phyloP scores from a whole-genome alignment of 805 yeast species.

The Torulaspora indica region DNA sequence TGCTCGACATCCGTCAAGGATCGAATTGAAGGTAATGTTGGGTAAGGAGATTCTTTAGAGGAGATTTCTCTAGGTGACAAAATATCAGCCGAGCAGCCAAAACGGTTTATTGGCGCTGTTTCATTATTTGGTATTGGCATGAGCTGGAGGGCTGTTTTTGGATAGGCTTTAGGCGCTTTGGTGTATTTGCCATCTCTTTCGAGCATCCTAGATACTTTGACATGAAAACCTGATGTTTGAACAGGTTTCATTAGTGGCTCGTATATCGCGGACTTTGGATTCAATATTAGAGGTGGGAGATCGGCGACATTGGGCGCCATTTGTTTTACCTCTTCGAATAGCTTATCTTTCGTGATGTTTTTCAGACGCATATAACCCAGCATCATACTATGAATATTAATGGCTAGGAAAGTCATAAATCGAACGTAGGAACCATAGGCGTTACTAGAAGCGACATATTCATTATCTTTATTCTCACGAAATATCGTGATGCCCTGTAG shows the following conservation, averaged over 20 bases:
- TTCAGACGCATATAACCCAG: conserved; percentile 13
- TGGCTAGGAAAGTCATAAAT: conserved; percentile 17
- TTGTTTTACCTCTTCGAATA: conserved; percentile 57
- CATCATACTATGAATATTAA: conserved; percentile 19
- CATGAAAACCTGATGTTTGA: conserved; percentile 29
- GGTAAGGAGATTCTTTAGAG: neutral
- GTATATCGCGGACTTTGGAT: conserved; percentile 25
- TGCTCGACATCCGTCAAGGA: neutral
- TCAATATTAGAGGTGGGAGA: conserved; percentile 12
- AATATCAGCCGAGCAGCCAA: neutral
- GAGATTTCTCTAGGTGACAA: neutral
- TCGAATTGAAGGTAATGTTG: conserved; percentile 7
- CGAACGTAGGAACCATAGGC: conserved; percentile 18
- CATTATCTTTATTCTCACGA: conserved; percentile 11
- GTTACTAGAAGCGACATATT: conserved; percentile 15
- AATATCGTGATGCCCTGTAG: conserved; percentile 12
- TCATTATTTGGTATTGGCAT: conserved; percentile 4
- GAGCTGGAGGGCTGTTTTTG: conserved; percentile 11
- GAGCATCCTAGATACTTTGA: conserved; percentile 23
- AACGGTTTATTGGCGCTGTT: neutral
- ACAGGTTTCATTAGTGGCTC: conserved; percentile 25
- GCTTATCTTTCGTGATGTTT: conserved; percentile 51
- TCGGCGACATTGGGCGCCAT: conserved; percentile 51
- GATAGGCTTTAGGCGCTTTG: conserved; percentile 4
- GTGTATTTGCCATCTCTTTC: conserved; percentile 9